Base-by-base conservation (phyloP, 352 stramenopile species). In the Phytophthora pini region DNA sequence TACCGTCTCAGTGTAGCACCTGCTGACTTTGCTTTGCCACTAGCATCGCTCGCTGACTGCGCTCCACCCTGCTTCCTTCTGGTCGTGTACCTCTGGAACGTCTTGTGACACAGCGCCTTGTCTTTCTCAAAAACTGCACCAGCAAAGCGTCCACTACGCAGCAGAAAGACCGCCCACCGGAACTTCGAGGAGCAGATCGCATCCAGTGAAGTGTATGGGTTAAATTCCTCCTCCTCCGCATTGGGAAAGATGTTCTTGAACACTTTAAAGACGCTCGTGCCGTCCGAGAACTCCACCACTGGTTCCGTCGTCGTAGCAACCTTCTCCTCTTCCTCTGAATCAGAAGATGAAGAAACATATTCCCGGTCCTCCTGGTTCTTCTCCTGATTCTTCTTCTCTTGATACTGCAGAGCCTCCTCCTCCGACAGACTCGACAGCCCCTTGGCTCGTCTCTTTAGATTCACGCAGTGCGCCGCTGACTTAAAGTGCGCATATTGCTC, bases 31-130 rank as follows among this genome's bases (percentile, higher is more conserved):
- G 94, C 90, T 55, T 97, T 97, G 10, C 87, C 87, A 9, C 78
- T 66, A 1, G 69, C 74, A 57, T 98, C 95, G 45, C 95, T 88
- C 5, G 82, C 76, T 0, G 91, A 97, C 77, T 99, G 95, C 11
- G 84, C 90, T 5, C 95, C 96, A 22, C 95, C 95, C 68, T 99
- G 95, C 53, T 97, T 97, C 52, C 94, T 88, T 34, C 95, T 86
- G 5, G 95, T 90, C 7, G 95, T 99, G 77, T 99, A 99, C 15
- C 92, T 79, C 57, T 95, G 85, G 45, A 94, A 97, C 40, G 93
- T 95, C 70, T 95, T 97, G 72, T 99, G 95, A 40, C 84, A 86
- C 15, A 98, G 27, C 36, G 93, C 96, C 66, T 90, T 93, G 36
- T 94, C 89, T 65, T 86, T 81, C 36, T 94, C 75, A 70, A 97